Conservation (phyloP, 371 early-diverging fungal species). For the Amoeboradix gromovi region DNA sequence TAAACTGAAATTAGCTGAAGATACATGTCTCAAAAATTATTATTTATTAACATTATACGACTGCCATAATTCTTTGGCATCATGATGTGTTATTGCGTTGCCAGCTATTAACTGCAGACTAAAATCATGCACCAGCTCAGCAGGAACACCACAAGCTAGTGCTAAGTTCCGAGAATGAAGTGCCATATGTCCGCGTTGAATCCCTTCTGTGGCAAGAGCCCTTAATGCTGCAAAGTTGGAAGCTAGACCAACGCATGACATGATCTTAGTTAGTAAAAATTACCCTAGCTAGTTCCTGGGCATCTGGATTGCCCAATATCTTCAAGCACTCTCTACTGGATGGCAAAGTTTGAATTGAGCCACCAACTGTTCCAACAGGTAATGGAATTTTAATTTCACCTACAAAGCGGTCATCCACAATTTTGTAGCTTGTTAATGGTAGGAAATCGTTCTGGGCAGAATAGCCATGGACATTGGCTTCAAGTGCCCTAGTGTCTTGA, state of each 20-base stretch:
- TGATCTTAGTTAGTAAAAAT: conserved; percentile 1
- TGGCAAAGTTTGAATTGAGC: conserved; percentile 31
- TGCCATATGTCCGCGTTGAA: conserved; percentile 35
- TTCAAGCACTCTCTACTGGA: conserved; percentile 26
- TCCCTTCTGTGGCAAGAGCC: conserved; percentile 34
- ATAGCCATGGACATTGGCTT: conserved; percentile 31
- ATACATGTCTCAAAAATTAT: too few relatives aligned
- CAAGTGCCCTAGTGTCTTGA: conserved; percentile 41
- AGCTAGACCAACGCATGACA: conserved; percentile 31
- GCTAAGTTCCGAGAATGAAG: too few relatives aligned
- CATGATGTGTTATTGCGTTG: too few relatives aligned
- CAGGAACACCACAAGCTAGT: too few relatives aligned
- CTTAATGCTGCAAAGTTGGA: conserved; percentile 40
- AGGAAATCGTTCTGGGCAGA: conserved; percentile 18
- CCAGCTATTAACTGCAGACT: too few relatives aligned
- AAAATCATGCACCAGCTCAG: too few relatives aligned
- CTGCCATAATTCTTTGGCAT: too few relatives aligned
- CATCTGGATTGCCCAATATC: conserved; percentile 24
- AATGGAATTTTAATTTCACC: conserved; percentile 36
- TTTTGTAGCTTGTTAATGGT: conserved; percentile 29
- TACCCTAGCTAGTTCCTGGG: conserved; percentile 25
- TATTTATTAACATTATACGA: too few relatives aligned
- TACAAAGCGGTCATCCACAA: conserved; percentile 16
- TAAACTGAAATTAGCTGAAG: too few relatives aligned
- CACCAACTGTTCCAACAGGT: conserved; percentile 31